A percentile compares a stretch with the other conserved stretches of the same genome.
phyloP scores from a whole-genome alignment of 371 early-diverging fungal genomes.

The Umbelopsis sp. region DNA sequence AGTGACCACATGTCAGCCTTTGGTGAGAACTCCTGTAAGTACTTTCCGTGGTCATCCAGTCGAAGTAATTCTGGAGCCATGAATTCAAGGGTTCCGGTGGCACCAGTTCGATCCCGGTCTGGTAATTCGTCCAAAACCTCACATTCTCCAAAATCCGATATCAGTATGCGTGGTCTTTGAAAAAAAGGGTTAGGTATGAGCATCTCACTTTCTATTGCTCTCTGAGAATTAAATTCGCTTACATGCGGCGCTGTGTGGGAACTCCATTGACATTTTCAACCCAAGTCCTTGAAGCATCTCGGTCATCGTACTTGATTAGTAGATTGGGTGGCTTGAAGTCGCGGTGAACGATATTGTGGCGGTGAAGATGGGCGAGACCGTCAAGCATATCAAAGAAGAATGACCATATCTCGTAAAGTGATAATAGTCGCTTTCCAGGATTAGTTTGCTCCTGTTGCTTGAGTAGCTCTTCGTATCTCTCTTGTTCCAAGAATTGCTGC shows the following conservation, averaged over 20 bases:
- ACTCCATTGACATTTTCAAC: slow-evolving; percentile 4
- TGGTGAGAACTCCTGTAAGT: slow-evolving; percentile 75
- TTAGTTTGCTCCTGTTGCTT: slow-evolving; percentile 22
- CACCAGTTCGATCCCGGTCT: slow-evolving; percentile 82
- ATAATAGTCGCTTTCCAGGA: slow-evolving; percentile 52
- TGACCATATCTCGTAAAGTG: slow-evolving; percentile 75
- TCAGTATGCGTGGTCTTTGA: slow-evolving; percentile 76
- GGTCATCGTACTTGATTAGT: slow-evolving; percentile 71
- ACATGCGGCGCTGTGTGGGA: neutral
- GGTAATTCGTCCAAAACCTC: slow-evolving; percentile 67
- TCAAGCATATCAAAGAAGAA: slow-evolving; percentile 88
- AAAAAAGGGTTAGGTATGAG: neutral
- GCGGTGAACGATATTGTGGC: slow-evolving; percentile 80
- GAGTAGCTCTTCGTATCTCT: slow-evolving; percentile 25
- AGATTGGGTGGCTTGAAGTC: slow-evolving; percentile 94
- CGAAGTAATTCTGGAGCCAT: slow-evolving; percentile 86
- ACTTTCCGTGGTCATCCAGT: slow-evolving; percentile 58
- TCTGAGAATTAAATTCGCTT: neutral
- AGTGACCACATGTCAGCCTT: slow-evolving; percentile 95
- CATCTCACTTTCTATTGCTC: neutral
- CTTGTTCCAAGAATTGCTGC: slow-evolving; percentile 33
- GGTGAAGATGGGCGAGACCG: slow-evolving; percentile 88
- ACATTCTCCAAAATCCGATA: slow-evolving; percentile 97
- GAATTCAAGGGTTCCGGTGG: slow-evolving; percentile 95
- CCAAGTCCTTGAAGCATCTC: slow-evolving; percentile 18